Evolutionary conservation across 1,139 yeast species (phyloP), one percentile per base, ranked within the genome.

Genomic region (Saccharomycopsis phalli): DNA sequence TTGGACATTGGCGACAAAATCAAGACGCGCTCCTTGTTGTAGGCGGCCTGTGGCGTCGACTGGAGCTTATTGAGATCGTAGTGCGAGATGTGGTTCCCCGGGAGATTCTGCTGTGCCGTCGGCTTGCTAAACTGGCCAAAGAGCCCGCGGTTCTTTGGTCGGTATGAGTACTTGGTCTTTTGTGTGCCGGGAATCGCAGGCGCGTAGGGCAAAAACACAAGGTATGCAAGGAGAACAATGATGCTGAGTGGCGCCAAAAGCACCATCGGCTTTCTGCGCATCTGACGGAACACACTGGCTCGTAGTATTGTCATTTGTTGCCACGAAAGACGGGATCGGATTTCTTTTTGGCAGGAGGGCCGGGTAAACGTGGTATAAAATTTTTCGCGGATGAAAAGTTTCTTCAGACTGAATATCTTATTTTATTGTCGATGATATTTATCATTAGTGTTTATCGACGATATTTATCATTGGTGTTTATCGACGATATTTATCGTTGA

Each of bases 1-100:
- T 76, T 73, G 36, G 94, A 81, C 75, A 91, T 76, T 33, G 98
- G 98, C 2, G 96, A 77, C 60, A 83, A 71, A 49, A 82, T 74
- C 56, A 91, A 68, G 26, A 91, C 84, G 50, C 81, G 81, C 57
- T 91, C 97, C 53, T 71, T 72, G 58, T 84, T 82, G 45, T 69
- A 68, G 40, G 76, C 73, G 6, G 94, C 81, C 58, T 75, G 70
- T 19, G 81, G 66, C 1, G 88, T 73, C 4, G 88, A 70, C 28
- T 77, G 74, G 50, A 88, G 65, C 53, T 71, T 71, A 61, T 88
- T 87, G 65, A 88, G 69, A 59, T 86, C 86, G 57, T 81, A 86
- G 56, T 84, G 93, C 36, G 82, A 73, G 51, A 87, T 83, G 56
- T 82, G 91, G 53, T 82, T 82, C 49, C 80, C 81, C 21, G 86